phyloP scores from a whole-genome alignment of 1,139 yeast genomes.

The Candida pseudoviswanathii region DNA sequence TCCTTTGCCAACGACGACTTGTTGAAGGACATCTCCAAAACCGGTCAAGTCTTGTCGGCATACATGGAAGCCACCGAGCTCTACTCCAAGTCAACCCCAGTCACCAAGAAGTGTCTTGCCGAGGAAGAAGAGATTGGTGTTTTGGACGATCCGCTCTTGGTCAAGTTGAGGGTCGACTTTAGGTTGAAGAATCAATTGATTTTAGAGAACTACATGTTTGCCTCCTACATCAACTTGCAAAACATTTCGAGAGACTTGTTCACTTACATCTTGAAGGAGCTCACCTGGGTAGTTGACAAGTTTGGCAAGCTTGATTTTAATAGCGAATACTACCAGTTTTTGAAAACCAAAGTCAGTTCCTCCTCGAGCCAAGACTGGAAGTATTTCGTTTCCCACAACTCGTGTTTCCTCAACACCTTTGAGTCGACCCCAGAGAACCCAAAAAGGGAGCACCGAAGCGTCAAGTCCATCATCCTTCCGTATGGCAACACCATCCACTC shows the following conservation, averaged over 20 bases:
- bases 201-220: slow-evolving; percentile 47
- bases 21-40: slow-evolving; percentile 41
- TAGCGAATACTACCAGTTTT: slow-evolving; percentile 19
- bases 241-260: slow-evolving; percentile 46
- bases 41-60: slow-evolving; percentile 37
- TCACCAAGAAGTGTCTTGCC: slow-evolving; percentile 24
- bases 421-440: slow-evolving; percentile 25
- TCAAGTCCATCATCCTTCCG: slow-evolving; percentile 34
- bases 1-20: slow-evolving; percentile 43
- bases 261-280: slow-evolving; percentile 42
- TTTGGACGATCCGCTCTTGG: slow-evolving; percentile 46
- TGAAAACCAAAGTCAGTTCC: slow-evolving; percentile 24
- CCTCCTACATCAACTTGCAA: slow-evolving; percentile 47
- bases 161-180: slow-evolving; percentile 43
- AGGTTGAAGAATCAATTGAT: slow-evolving; percentile 46
- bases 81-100: slow-evolving; percentile 33
- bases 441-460: slow-evolving; percentile 36
- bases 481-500: slow-evolving; percentile 43
- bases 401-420: slow-evolving; percentile 39
- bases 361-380: slow-evolving; percentile 41
- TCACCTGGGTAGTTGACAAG: slow-evolving; percentile 34
- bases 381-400: slow-evolving; percentile 37
- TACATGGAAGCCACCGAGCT: slow-evolving; percentile 38
- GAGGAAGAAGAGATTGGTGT: slow-evolving; percentile 29
- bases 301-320: slow-evolving; percentile 32